phyloP scores from a whole-genome alignment of 2,329 filamentous ascomycete genomes.

The Zymoseptoria crescenta region DNA sequence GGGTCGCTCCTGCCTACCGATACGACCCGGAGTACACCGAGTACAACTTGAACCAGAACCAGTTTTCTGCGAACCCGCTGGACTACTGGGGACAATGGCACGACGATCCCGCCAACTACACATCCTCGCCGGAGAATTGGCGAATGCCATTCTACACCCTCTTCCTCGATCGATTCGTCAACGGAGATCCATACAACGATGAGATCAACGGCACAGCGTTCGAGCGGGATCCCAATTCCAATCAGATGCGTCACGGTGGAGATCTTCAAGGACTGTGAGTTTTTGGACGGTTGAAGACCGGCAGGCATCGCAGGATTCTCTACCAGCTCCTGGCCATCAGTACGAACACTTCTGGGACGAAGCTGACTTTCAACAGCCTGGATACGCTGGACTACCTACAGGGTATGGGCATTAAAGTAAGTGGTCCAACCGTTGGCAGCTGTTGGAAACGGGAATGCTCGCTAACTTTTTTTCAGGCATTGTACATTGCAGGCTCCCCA shows the following conservation, averaged over 20 bases:
- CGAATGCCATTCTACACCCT: slow-evolving; percentile 56
- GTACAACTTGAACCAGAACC: slow-evolving; percentile 54
- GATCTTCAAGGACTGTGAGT: slow-evolving; percentile 48
- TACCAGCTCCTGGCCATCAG: background rate
- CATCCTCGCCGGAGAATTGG: slow-evolving; percentile 51
- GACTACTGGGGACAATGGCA: slow-evolving; percentile 50
- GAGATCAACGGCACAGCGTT: slow-evolving; percentile 52
- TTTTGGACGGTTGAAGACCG: background rate
- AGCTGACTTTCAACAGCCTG: slow-evolving; percentile 20
- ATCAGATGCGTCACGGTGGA: slow-evolving; percentile 55
- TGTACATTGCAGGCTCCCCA: slow-evolving; percentile 54
- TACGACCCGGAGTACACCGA: slow-evolving; percentile 43
- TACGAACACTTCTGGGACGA: background rate
- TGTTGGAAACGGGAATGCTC: background rate
- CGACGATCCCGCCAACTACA: slow-evolving; percentile 31
- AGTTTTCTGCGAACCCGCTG: slow-evolving; percentile 44
- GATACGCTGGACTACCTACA: slow-evolving; percentile 57
- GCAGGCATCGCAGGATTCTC: background rate
- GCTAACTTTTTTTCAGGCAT: slow-evolving; percentile 33
- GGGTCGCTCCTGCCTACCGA: slow-evolving; percentile 4
- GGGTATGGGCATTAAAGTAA: slow-evolving; percentile 48
- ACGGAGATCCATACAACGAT: slow-evolving; percentile 57
- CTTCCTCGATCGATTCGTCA: slow-evolving; percentile 56
- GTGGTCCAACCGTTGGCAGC: background rate
- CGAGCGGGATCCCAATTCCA: slow-evolving; percentile 52